Conservation (phyloP, 2,329 filamentous ascomycete genomes). For the Dactylellina cionopaga region DNA sequence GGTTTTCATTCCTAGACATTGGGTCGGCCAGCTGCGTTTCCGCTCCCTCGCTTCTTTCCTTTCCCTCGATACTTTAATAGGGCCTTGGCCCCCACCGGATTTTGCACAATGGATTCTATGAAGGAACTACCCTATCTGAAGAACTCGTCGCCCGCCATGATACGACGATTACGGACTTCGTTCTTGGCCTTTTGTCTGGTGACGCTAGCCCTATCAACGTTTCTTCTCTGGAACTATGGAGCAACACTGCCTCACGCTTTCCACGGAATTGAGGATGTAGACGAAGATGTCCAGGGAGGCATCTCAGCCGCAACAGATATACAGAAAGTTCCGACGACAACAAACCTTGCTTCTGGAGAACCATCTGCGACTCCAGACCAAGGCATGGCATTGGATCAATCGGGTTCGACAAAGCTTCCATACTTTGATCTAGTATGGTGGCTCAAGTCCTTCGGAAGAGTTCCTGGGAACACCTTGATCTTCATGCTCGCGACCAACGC, state of each 20-base stretch:
- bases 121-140: constrained; percentile 39
- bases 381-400: constrained; percentile 23
- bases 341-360: background rate
- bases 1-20: constrained; percentile 1
- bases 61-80: constrained; percentile 28
- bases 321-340: background rate
- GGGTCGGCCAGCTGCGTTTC: constrained; percentile 26
- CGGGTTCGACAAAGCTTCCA: constrained; percentile 39
- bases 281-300: constrained; percentile 28
- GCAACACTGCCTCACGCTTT: constrained; percentile 30
- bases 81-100: constrained; percentile 29
- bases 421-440: constrained; percentile 51
- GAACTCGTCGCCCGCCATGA: constrained; percentile 42
- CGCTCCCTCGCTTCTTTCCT: constrained; percentile 21
- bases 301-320: constrained; percentile 17
- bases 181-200: constrained; percentile 45
- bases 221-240: constrained; percentile 46
- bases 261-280: constrained; percentile 40
- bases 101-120: constrained; percentile 44
- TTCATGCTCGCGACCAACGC: constrained; percentile 41
- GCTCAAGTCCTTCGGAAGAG: constrained; percentile 37
- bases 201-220: constrained; percentile 41
- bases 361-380: background rate
- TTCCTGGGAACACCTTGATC: constrained; percentile 33
- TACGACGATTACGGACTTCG: constrained; percentile 40